Evolutionary conservation across 2,329 filamentous ascomycete genomes (phyloP), one percentile per base, ranked within the genome.

Genomic region (Beauveria pseudobassiana): DNA sequence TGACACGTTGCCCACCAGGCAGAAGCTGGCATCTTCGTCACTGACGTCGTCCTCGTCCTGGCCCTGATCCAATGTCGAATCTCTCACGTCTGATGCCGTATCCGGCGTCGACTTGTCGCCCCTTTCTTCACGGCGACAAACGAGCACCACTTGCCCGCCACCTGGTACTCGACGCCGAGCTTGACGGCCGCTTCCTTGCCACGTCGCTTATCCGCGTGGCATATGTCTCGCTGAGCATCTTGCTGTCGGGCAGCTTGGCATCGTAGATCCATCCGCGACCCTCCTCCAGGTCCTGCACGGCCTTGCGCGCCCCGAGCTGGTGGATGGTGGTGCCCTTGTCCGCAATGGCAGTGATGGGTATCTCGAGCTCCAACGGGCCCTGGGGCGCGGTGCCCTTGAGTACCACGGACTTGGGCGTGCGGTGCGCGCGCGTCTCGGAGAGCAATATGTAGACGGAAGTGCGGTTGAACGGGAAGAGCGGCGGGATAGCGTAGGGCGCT

Each of bases 141-240:
- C 0, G 87, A 89, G 67, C 85, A 89, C 82, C 85, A 89, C 68
- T 87, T 88, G 1, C 87, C 83, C 2, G 80, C 83, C 9, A 91
- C 82, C 67, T 90, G 87, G 67, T 84, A 90, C 62, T 80, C 77
- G 14, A 86, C 78, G 0, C 88, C 88, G 0, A 91, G 76, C 0
- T 82, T 76, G 1, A 91, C 85, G 9, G 82, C 87, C 68, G 91
- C 88, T 1, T 81, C 79, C 88, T 81, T 0, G 86, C 81, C 68
- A 91, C 78, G 52, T 85, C 80, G 14, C 79, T 72, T 68, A 87
- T 87, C 4, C 77, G 78, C 18, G 77, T 77, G 4, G 77, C 71
- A 48, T 81, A 75, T 53, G 76, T 73, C 5, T 82, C 72, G 45
- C 78, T 79, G 20, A 86, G 69, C 0, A 74, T 68, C 6, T 75